Evolutionary conservation across 371 early-diverging fungal species (phyloP), one percentile per base, ranked within the genome.

Genomic region (Apophysomyces elegans): DNA sequence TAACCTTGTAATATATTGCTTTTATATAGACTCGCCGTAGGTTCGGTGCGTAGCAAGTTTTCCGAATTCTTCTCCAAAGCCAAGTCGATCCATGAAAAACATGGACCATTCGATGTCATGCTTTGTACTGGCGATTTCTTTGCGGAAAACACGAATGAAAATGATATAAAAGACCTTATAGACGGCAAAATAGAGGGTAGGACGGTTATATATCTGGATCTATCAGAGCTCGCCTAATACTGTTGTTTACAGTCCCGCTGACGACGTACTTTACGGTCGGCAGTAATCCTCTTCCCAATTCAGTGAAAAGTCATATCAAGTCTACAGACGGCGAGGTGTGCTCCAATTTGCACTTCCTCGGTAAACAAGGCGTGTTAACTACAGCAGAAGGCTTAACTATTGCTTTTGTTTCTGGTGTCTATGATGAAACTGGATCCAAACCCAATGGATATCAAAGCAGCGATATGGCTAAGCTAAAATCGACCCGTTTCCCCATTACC

Each of bases 101-200:
- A 90, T 65, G 95, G 95, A 0, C 95, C 96, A 7, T 96, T 96
- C 69, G 92, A 92, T 56, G 71, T 92, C 16, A 76, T 92, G 39
- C 77, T 96, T 6, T 87, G 92, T 47, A 81, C 86, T 0, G 96
- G 96, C 46, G 91, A 95, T 79, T 89, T 96, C 57, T 94, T 94
- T 74, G 83, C 74, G 9, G 56, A 77, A 26, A 80, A 83, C 5
- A 72, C 69, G 0, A 68, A 78, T 14, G 79, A 73, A 26, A 74
- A 74, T 35, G 71, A 72, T n/a, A 73, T 88, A 39, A 72, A 83
- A 7, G 82, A 83, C 12, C 79, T 93, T 8, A 66, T 90, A 37
- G 57, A 62, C 8, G 79, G 86, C 21, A 78, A 85, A 43, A 82
- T 92, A 16, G 77, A 86, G 36, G 85, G 90, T 90, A 81, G 45